A percentile compares a stretch with the other conserved stretches of the same genome.
phyloP scores from a whole-genome alignment of 768 basidiomycete species.

The Flagelloscypha sp. region DNA sequence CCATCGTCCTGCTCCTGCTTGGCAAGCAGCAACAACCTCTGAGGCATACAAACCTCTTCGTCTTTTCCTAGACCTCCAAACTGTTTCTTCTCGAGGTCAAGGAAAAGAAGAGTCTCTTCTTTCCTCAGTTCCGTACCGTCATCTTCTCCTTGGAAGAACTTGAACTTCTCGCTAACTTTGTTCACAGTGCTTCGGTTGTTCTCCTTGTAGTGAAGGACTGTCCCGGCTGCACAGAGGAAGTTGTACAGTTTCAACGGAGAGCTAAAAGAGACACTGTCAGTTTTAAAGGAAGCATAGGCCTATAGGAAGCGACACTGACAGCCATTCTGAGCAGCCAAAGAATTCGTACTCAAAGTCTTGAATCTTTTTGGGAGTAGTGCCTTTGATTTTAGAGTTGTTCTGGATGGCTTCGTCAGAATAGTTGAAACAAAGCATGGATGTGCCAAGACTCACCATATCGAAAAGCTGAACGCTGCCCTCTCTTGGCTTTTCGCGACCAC shows the following conservation, averaged over 20 bases:
- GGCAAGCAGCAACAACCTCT: conserved; percentile 9
- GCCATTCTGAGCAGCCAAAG: conserved; percentile 8
- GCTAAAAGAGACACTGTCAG: too few relatives aligned
- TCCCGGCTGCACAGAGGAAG: conserved; percentile 8
- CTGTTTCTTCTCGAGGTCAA: conserved; percentile 6
- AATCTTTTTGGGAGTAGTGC: conserved; percentile 9
- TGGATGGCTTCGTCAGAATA: neutral
- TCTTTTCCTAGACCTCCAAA: conserved; percentile 7
- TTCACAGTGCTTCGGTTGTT: conserved; percentile 3
- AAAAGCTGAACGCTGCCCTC: conserved; percentile 8
- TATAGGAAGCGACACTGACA: too few relatives aligned
- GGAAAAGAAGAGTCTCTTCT: conserved; percentile 3
- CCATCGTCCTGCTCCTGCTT: too few relatives aligned
- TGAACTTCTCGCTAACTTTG: conserved; percentile 8
- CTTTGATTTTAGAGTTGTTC: conserved; percentile 7
- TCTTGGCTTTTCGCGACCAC: conserved; percentile 9
- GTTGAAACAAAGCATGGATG: conserved; percentile 1
- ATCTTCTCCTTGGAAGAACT: conserved; percentile 10
- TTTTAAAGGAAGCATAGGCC: too few relatives aligned
- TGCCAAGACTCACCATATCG: conserved; percentile 7
- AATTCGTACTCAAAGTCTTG: conserved; percentile 7
- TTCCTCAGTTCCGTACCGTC: conserved; percentile 9
- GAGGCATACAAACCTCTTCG: conserved; percentile 9
- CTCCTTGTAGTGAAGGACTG: conserved; percentile 10
- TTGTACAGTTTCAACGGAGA: conserved; percentile 10